These are phyloP conservation scores for Endothia cerciana DNA, from an alignment of 2,329 filamentous ascomycete species.

Conservation along the genomic window DNA sequence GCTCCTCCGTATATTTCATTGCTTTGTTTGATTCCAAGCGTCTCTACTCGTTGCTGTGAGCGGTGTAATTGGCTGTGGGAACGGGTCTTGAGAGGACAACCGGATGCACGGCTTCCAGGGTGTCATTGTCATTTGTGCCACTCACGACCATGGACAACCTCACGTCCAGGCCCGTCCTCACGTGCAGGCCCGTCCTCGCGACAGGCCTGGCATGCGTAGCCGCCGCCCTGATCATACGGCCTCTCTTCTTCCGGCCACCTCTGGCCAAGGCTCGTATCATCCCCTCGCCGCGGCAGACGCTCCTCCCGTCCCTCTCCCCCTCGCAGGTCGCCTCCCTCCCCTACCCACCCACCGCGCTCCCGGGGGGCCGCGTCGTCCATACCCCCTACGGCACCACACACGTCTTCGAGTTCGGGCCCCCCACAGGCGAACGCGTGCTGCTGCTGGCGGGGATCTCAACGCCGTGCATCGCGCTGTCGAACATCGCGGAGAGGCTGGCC, in stretches of 20 bases:
- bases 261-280: conserved; percentile 33
- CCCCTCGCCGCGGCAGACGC: conserved; percentile 15
- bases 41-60: neutral
- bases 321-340: conserved; percentile 13
- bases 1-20: neutral
- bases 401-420: conserved; percentile 82
- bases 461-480: conserved; percentile 72
- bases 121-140: neutral
- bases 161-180: conserved; percentile 2
- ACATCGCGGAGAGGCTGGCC: conserved; percentile 69
- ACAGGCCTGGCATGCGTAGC: conserved; percentile 17
- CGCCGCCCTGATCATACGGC: conserved; percentile 15
- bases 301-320: conserved; percentile 7
- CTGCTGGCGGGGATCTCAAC: conserved; percentile 86
- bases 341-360: conserved; percentile 71
- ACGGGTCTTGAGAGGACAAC: too few relatives aligned
- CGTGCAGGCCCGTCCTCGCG: neutral
- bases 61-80: too few relatives aligned
- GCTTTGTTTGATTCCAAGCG: neutral
- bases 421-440: conserved; percentile 72
- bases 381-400: conserved; percentile 77
- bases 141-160: conserved; percentile 11
- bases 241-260: conserved; percentile 22
- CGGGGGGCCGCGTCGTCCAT: conserved; percentile 72
- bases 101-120: too few relatives aligned